Evolutionary conservation across 2,329 filamentous ascomycete species (phyloP).

Genomic region (Sphaerostilbella broomeana): DNA sequence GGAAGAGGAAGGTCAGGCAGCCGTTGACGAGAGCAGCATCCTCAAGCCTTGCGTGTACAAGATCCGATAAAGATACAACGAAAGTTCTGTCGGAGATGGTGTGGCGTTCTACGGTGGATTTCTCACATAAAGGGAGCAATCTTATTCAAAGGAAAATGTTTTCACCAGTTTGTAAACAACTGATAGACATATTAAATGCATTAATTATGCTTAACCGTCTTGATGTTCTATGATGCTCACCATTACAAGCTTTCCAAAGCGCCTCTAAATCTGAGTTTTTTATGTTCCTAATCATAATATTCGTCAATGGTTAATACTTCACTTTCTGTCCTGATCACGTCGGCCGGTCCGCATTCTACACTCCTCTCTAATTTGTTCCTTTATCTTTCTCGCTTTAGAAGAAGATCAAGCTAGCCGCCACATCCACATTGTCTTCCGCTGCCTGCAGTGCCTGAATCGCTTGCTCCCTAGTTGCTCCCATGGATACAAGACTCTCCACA

Average conservation of each 20-base stretch:
- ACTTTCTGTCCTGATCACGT: too few species aligned
- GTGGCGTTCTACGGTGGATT: too few species aligned
- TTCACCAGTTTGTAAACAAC: too few species aligned
- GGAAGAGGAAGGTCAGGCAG: conserved; percentile 52
- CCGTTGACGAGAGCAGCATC: conserved; percentile 57
- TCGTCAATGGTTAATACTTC: too few species aligned
- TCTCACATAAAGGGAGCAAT: too few species aligned
- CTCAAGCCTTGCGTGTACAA: conserved; percentile 97
- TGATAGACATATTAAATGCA: neutral
- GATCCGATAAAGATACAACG: conserved; percentile 53
- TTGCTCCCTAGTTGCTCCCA: conserved; percentile 71
- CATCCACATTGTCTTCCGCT: conserved; percentile 78
- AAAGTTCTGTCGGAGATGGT: neutral
- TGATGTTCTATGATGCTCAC: conserved; percentile 4
- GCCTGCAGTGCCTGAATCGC: conserved; percentile 77
- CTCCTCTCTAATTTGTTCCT: neutral
- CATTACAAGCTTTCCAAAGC: conserved; percentile 1
- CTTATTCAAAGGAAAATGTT: neutral
- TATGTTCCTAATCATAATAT: neutral
- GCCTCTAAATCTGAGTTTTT: conserved; percentile 4
- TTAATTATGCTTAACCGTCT: neutral
- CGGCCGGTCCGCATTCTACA: too few species aligned
- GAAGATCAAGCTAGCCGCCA: conserved; percentile 76
- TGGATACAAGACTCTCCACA: conserved; percentile 66
- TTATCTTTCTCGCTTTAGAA: conserved; percentile 21